Conservation (phyloP, 108 stramenopile species). For the Aureococcus anophagefferens region DNA sequence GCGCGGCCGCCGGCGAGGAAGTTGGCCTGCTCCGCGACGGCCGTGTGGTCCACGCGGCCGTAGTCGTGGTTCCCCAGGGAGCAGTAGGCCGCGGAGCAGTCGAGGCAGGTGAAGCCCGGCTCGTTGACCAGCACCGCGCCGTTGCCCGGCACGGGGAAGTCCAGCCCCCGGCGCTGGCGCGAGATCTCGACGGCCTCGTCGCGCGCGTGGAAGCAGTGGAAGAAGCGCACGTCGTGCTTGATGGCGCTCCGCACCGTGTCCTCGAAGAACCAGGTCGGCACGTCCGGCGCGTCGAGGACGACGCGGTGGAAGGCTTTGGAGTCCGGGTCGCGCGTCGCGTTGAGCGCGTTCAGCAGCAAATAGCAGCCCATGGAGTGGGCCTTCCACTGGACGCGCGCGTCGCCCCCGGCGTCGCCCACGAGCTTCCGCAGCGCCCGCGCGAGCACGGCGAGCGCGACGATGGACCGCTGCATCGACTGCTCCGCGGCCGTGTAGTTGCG, state of each 20-base stretch:
- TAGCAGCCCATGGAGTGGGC: slow-evolving; percentile 35
- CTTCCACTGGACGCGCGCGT: slow-evolving; percentile 11
- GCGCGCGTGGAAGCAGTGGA: slow-evolving; percentile 23
- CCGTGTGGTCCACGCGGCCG: slow-evolving; percentile 11
- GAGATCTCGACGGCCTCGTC: slow-evolving; percentile 31
- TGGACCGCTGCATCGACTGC: slow-evolving; percentile 30
- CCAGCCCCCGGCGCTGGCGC: slow-evolving; percentile 13
- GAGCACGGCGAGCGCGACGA: slow-evolving; percentile 23
- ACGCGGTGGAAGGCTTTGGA: slow-evolving; percentile 10
- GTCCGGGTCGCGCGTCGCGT: background rate
- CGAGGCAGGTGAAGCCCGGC: background rate
- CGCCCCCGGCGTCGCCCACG: too few species aligned
- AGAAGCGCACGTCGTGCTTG: slow-evolving; percentile 9
- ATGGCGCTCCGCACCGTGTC: background rate
- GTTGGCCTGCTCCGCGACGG: background rate
- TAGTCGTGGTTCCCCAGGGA: slow-evolving; percentile 23
- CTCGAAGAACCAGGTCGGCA: slow-evolving; percentile 24
- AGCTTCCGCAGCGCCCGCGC: background rate
- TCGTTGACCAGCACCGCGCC: slow-evolving; percentile 9
- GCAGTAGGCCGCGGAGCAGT: background rate
- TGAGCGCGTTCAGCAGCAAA: slow-evolving; percentile 19
- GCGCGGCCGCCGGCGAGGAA: background rate
- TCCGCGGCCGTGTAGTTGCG: slow-evolving; percentile 26
- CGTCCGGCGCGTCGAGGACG: slow-evolving; percentile 25
- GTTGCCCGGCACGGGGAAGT: slow-evolving; percentile 24